phyloP scores from a whole-genome alignment of 2,329 filamentous ascomycete genomes.

The Fusarium incarnatum region DNA sequence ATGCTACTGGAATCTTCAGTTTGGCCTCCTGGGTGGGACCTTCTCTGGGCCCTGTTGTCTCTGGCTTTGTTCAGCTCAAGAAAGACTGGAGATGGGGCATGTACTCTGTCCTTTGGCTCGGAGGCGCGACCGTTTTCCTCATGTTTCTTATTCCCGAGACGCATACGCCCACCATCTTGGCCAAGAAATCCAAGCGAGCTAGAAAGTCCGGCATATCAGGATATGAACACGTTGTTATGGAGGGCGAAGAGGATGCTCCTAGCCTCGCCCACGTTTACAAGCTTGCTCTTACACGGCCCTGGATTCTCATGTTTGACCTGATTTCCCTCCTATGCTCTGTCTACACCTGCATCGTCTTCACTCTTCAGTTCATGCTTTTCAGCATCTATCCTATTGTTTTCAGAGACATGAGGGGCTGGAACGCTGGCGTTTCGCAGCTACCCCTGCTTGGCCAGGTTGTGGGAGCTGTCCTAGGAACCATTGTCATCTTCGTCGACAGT shows the following conservation, averaged over 20 bases:
- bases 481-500: constrained; percentile 56
- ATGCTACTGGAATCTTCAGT: constrained; percentile 65
- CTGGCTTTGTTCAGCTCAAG: constrained; percentile 67
- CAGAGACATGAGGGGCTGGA: constrained; percentile 65
- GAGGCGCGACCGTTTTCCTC: constrained; percentile 53
- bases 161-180: constrained; percentile 61
- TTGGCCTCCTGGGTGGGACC: constrained; percentile 66
- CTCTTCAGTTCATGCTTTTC: constrained; percentile 68
- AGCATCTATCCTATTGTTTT: constrained; percentile 68
- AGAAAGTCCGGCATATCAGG: constrained; percentile 60
- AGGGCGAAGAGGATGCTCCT: constrained; percentile 59
- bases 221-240: constrained; percentile 63
- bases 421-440: constrained; percentile 63
- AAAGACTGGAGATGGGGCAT: constrained; percentile 67
- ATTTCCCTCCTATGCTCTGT: constrained; percentile 64
- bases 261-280: constrained; percentile 60
- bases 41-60: constrained; percentile 64
- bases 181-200: constrained; percentile 65
- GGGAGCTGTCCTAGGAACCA: constrained; percentile 59
- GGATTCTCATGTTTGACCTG: constrained; percentile 65
- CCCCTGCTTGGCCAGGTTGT: constrained; percentile 63
- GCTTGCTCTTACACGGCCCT: constrained; percentile 64
- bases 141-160: constrained; percentile 72
- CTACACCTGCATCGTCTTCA: constrained; percentile 66
- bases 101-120: constrained; percentile 60